Percentiles rank a stretch among this genome's conserved stretches.
These are phyloP conservation scores for Starmera quercuum DNA, from an alignment of 805 yeast genomes.

Conservation along the genomic window DNA sequence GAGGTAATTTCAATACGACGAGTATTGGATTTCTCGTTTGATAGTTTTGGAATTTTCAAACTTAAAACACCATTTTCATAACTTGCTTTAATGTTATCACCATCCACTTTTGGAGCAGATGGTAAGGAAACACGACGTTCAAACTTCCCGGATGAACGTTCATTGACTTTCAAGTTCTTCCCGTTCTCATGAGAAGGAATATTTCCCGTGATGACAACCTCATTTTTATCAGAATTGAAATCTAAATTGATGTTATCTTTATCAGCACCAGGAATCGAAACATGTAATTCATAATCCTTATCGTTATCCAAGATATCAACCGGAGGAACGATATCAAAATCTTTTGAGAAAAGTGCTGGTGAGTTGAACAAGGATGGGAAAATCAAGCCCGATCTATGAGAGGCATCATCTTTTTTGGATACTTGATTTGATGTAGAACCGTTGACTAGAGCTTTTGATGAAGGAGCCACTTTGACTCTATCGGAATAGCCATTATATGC, in stretches of 20 bases:
- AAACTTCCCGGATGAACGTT: constrained; percentile 31
- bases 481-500: constrained; percentile 19
- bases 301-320: constrained; percentile 39
- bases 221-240: constrained; percentile 36
- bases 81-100: constrained; percentile 36
- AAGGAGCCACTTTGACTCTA: constrained; percentile 16
- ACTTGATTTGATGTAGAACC: constrained; percentile 2
- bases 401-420: constrained; percentile 3
- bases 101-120: constrained; percentile 28
- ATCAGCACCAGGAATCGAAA: constrained; percentile 41
- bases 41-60: constrained; percentile 33
- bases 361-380: constrained; percentile 20
- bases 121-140: constrained; percentile 37
- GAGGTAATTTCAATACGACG: constrained; percentile 23
- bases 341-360: constrained; percentile 17
- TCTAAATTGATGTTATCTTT: constrained; percentile 37
- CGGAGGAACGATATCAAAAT: constrained; percentile 28
- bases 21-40: constrained; percentile 14
- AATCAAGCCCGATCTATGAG: constrained; percentile 2
- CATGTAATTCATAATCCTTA: constrained; percentile 30
- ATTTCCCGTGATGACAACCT: constrained; percentile 36
- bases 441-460: constrained; percentile 6
- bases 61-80: constrained; percentile 38
- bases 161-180: constrained; percentile 23
- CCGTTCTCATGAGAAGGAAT: constrained; percentile 23